These are phyloP conservation scores for Pythium angustatum DNA, from an alignment of 352 stramenopile genomes.

Conservation along the genomic window DNA sequence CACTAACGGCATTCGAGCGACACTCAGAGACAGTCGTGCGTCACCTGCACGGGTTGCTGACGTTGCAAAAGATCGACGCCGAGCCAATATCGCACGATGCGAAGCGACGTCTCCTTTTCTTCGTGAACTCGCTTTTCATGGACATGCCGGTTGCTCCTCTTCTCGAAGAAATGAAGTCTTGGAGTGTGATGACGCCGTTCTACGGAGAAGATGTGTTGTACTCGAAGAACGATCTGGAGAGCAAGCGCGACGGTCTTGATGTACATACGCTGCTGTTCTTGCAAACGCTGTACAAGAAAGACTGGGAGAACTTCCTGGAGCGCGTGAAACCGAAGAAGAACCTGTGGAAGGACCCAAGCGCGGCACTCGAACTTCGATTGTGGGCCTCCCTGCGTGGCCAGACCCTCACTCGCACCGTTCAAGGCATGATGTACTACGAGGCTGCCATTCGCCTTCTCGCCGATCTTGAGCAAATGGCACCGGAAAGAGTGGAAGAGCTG, in stretches of 20 bases:
- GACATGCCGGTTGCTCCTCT: conserved; percentile 97
- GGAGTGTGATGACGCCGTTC: conserved; percentile 98
- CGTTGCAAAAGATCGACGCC: conserved; percentile 96
- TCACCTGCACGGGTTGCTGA: conserved; percentile 94
- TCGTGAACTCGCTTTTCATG: conserved; percentile 99
- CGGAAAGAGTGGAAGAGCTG: conserved; percentile 93
- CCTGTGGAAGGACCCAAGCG: conserved; percentile 86
- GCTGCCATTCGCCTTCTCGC: conserved; percentile 96
- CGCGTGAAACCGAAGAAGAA: conserved; percentile 94
- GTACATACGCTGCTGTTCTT: conserved; percentile 88
- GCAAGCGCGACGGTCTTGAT: conserved; percentile 93
- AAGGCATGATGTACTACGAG: conserved; percentile 99
- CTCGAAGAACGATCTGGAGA: conserved; percentile 95
- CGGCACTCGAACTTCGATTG: conserved; percentile 90
- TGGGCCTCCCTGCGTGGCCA: conserved; percentile 98
- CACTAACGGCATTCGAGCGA: conserved; percentile 81
- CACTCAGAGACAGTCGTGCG: conserved; percentile 77
- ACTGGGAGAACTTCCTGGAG: conserved; percentile 99
- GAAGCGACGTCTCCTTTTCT: conserved; percentile 95
- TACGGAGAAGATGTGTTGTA: conserved; percentile 99
- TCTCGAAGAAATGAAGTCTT: conserved; percentile 98
- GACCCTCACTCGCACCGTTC: conserved; percentile 96
- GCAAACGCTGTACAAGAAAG: conserved; percentile 97
- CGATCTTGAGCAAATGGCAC: conserved; percentile 92
- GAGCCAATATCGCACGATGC: conserved; percentile 97